Evolutionary conservation across 2,329 filamentous ascomycete genomes (phyloP).

Genomic region (Nemania bipapillata): DNA sequence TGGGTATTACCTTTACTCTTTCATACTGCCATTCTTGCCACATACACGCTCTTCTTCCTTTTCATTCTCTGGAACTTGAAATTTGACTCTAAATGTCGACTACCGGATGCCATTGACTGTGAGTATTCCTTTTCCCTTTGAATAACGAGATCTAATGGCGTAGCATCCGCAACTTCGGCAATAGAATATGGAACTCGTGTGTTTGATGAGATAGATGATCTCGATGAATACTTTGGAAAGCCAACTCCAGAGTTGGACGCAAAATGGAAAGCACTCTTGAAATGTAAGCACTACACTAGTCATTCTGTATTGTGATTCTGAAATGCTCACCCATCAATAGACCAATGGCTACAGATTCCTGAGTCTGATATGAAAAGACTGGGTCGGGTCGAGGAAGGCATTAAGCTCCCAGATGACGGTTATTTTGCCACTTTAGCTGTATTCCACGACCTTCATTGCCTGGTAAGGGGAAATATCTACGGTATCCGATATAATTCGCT

Average conservation of each 20-base stretch:
- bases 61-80: neutral
- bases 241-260: neutral
- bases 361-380: conserved; percentile 3
- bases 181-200: conserved; percentile 11
- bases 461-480: neutral
- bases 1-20: neutral
- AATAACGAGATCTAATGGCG: neutral
- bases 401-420: conserved; percentile 2
- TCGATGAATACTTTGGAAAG: conserved; percentile 6
- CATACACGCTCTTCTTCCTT: conserved; percentile 1
- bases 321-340: neutral
- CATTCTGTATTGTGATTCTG: neutral
- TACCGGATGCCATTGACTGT: conserved; percentile 1
- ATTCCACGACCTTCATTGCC: conserved; percentile 5
- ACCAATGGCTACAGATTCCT: conserved; percentile 8
- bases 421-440: neutral
- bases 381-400: neutral
- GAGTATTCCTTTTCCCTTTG: neutral
- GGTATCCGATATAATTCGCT: neutral
- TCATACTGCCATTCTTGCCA: neutral
- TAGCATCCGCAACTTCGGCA: conserved; percentile 7
- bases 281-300: neutral
- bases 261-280: conserved; percentile 2
- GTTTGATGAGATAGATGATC: conserved; percentile 6
- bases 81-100: neutral